These are phyloP conservation scores for Penicillium desertorum DNA, from an alignment of 495 filamentous ascomycete species.

Conservation along the genomic window DNA sequence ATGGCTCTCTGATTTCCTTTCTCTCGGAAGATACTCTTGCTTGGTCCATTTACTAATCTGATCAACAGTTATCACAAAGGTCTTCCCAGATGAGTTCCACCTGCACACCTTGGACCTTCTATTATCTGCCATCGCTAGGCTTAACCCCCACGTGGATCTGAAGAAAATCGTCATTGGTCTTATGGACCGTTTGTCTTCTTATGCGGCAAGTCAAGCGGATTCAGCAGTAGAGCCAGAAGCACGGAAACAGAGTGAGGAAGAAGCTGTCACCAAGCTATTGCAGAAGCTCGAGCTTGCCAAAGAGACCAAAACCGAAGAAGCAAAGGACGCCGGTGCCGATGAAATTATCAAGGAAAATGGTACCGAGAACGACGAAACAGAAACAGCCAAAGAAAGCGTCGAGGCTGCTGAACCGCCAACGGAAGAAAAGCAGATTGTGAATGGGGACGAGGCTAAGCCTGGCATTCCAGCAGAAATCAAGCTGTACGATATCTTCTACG, in stretches of 20 bases:
- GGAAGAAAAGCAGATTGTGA: conserved; percentile 24
- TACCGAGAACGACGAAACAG: conserved; percentile 39
- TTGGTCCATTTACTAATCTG: conserved; percentile 22
- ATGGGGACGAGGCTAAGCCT: conserved; percentile 43
- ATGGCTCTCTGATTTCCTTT: conserved; percentile 8
- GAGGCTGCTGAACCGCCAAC: conserved; percentile 16
- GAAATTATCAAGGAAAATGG: conserved; percentile 42
- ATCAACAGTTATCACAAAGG: conserved; percentile 84
- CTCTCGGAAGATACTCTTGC: not conserved
- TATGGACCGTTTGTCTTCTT: conserved; percentile 93
- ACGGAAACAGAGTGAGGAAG: conserved; percentile 73
- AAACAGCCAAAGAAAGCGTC: conserved; percentile 28
- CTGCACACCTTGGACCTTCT: conserved; percentile 94
- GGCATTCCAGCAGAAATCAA: conserved; percentile 80
- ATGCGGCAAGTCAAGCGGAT: conserved; percentile 84
- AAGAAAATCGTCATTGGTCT: conserved; percentile 97
- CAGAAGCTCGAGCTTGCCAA: conserved; percentile 74
- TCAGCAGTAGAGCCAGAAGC: conserved; percentile 72
- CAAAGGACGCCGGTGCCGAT: conserved; percentile 34
- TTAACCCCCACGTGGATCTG: conserved; percentile 94
- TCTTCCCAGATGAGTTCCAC: conserved; percentile 98
- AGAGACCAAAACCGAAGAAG: conserved; percentile 47
- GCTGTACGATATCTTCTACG: conserved; percentile 96
- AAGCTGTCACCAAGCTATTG: conserved; percentile 72
- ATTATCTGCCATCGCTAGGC: conserved; percentile 81